These are phyloP conservation scores for Moesziomyces globuligerus DNA, from an alignment of 1,284 basidiomycete species.

Conservation along the genomic window DNA sequence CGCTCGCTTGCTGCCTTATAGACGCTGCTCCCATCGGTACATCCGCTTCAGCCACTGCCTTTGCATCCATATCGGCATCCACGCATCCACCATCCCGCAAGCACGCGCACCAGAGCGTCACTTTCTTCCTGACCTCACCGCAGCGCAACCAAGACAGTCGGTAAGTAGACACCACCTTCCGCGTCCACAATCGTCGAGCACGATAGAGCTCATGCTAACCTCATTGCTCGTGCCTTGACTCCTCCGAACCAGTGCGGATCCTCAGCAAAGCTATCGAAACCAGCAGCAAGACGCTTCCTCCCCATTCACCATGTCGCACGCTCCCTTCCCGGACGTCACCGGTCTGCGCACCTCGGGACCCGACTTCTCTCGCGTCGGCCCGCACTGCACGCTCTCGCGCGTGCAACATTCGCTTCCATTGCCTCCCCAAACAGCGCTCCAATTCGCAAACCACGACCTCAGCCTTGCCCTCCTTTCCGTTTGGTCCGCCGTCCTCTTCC, in stretches of 20 bases:
- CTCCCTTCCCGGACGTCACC: constrained; percentile 63
- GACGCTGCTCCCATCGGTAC: not conserved
- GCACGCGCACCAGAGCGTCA: not conserved
- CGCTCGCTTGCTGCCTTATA: too few relatives aligned
- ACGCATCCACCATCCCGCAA: not conserved
- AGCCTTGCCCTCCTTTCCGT: constrained; percentile 34
- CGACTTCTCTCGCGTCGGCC: constrained; percentile 34
- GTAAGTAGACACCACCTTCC: constrained; percentile 13
- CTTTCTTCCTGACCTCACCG: too few relatives aligned
- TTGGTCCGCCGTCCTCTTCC: constrained; percentile 42
- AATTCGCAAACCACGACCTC: constrained; percentile 17
- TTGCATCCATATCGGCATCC: too few relatives aligned
- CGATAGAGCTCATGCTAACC: too few relatives aligned
- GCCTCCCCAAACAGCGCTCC: constrained; percentile 2
- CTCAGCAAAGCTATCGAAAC: not conserved
- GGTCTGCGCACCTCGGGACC: constrained; percentile 55
- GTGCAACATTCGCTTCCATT: constrained; percentile 16
- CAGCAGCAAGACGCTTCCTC: constrained; percentile 10
- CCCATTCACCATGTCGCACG: constrained; percentile 19
- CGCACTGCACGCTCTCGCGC: constrained; percentile 25
- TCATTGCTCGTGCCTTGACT: too few relatives aligned
- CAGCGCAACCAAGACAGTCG: too few relatives aligned
- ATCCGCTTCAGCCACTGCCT: not conserved
- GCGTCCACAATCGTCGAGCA: too few relatives aligned
- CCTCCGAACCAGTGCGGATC: too few relatives aligned